Evolutionary conservation across 73 alveolate genomes (phyloP).

Genomic region (Strombidium stylifer): DNA sequence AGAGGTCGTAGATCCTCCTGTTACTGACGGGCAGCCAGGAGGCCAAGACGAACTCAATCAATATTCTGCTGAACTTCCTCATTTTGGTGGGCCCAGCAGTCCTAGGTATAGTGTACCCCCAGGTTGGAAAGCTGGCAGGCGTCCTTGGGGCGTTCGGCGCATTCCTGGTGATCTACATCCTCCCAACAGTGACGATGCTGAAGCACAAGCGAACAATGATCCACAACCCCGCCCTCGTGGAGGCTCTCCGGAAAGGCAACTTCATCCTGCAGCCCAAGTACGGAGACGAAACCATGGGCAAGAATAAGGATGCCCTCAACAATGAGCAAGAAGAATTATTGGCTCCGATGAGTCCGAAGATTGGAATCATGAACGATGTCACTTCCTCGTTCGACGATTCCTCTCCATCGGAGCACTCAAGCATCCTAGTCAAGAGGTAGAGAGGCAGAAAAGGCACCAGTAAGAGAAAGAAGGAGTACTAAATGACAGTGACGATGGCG

Average conservation of each 20-base stretch:
- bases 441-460: too few relatives aligned
- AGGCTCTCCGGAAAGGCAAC: slow-evolving; percentile 1
- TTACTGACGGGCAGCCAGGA: slow-evolving; percentile 7
- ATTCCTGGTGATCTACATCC: slow-evolving; percentile 5
- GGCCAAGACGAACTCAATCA: not conserved
- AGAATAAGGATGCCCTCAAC: too few relatives aligned
- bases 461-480: too few relatives aligned
- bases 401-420: too few relatives aligned
- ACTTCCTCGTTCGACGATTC: too few relatives aligned
- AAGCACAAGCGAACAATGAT: not conserved
- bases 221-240: slow-evolving; percentile 1
- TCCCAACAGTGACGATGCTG: slow-evolving; percentile 15
- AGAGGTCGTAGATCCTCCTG: slow-evolving; percentile 5
- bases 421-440: too few relatives aligned
- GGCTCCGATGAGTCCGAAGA: too few relatives aligned
- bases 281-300: too few relatives aligned
- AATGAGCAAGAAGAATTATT: too few relatives aligned
- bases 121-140: slow-evolving; percentile 36
- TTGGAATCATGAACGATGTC: too few relatives aligned
- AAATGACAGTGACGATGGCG: too few relatives aligned
- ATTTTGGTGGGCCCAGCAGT: slow-evolving; percentile 8
- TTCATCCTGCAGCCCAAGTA: too few relatives aligned
- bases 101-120: slow-evolving; percentile 30
- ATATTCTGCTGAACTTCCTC: not conserved
- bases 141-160: slow-evolving; percentile 28